Base-by-base conservation (phyloP, 176 grass and related monocot species). In the Avena atlantica region DNA sequence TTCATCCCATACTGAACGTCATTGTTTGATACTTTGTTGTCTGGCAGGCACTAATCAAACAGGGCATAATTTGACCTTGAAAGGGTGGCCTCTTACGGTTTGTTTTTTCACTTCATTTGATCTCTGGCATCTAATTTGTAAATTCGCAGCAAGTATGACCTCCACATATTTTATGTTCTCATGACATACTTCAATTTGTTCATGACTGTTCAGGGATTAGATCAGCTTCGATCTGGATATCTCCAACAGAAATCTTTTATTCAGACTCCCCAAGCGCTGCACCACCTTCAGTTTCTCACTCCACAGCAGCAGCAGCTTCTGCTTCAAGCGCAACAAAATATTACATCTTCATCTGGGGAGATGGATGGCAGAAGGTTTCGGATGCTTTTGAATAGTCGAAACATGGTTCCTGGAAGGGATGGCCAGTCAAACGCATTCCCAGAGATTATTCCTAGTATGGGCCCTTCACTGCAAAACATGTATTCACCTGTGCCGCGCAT, bases 301-400 rank as follows among this genome's bases (percentile, higher is more conserved):
- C 89, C 80, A 14, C 93, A 93, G 34, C 95, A 97, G 83, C 95
- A 97, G 31, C 89, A 91, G 51, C 57, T 95, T 57, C 87, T 97
- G 70, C 85, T 97, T 83, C 95, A 93, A 85, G 93, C 95, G 48
- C 95, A 97, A 19, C 91, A 97, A 79, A 97, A 93, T 60, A 81
- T 89, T 59, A 21, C 87, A 24, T 65, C 90, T 62, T 86, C 91
- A 63, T 52, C 84, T 86, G 87, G 80, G 12, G 93, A 95, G 84
- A 91, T 95, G 81, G 95, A 97, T 81, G 91, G 83, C 62, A 87
- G 93, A 89, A 88, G 85, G 62, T 85, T 97, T 86, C 86, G 86
- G 36, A 92, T 97, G 93, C 84, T 95, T 81, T 86, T 89, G 63
- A 89, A 76, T 79, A 92, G 90, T 68, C 73, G 82, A 64, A 91